Percentiles rank a stretch among this genome's conserved stretches.
Evolutionary conservation across 352 stramenopile genomes (phyloP).

Genomic region (Thraustochytrium aureum): DNA sequence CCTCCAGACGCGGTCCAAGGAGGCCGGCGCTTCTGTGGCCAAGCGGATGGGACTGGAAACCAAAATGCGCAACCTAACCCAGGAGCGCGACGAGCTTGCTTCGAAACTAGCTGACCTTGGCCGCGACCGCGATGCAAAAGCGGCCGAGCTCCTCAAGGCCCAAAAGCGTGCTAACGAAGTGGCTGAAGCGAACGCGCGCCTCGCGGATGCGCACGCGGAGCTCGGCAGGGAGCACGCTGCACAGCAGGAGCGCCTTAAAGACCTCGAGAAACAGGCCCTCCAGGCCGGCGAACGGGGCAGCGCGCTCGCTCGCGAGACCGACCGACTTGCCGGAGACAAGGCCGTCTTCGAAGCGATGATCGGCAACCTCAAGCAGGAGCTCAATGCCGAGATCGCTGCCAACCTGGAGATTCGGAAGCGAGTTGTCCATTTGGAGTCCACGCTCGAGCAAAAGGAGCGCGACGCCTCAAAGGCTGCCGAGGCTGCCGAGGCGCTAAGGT

Average conservation of each 20-base stretch:
- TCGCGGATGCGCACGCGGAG: neutral
- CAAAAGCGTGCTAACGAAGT: no score
- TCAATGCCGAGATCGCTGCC: conserved; percentile 37
- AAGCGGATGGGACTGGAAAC: neutral
- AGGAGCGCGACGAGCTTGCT: neutral
- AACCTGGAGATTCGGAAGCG: conserved; percentile 27
- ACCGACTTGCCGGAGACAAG: conserved; percentile 6
- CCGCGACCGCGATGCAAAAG: no score
- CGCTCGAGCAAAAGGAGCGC: conserved; percentile 10
- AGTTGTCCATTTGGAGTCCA: conserved; percentile 17
- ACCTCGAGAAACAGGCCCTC: neutral
- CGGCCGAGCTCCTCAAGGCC: neutral
- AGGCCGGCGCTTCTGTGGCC: neutral
- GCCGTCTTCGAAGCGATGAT: conserved; percentile 17
- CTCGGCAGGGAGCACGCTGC: no score
- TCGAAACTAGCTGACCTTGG: no score
- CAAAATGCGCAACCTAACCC: neutral
- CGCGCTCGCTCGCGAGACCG: neutral
- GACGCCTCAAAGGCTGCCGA: neutral
- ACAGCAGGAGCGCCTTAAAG: no score
- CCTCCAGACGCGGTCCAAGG: neutral
- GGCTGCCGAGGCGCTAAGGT: neutral
- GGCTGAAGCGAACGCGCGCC: no score
- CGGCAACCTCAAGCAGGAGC: conserved; percentile 41
- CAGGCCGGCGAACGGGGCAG: neutral